Percentiles rank a stretch among this genome's conserved stretches.
These are phyloP conservation scores for Thelonectria discophora DNA, from an alignment of 2,329 filamentous ascomycete genomes.

Conservation along the genomic window DNA sequence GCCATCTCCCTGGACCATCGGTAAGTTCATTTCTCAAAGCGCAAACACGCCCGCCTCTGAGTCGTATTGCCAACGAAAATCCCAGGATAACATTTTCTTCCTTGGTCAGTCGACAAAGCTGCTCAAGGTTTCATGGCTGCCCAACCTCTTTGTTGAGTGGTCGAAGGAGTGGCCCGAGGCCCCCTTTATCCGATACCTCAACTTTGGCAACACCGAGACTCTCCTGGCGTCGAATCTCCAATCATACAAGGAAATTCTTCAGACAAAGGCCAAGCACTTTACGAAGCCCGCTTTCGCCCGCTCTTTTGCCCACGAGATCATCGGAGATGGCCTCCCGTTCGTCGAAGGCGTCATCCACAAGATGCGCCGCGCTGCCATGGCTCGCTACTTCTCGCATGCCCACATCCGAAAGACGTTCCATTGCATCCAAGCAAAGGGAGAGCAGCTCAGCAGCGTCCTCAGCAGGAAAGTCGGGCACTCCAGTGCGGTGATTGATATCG, in stretches of 20 bases:
- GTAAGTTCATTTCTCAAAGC: constrained; percentile 35
- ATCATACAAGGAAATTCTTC: constrained; percentile 41
- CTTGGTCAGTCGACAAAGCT: constrained; percentile 52
- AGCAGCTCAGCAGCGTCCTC: constrained; percentile 41
- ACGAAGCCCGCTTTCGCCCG: constrained; percentile 41
- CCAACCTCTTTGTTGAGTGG: constrained; percentile 42
- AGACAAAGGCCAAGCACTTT: constrained; percentile 41
- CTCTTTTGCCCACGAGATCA: constrained; percentile 37
- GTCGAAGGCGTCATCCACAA: constrained; percentile 49
- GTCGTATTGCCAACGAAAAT: neutral
- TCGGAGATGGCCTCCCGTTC: constrained; percentile 48
- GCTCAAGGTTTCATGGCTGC: constrained; percentile 41
- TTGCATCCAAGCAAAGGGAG: constrained; percentile 47
- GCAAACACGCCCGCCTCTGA: neutral
- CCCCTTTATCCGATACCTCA: constrained; percentile 42
- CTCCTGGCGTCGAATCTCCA: constrained; percentile 40
- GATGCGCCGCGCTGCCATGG: constrained; percentile 47
- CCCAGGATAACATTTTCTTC: constrained; percentile 50
- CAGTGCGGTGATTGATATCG: constrained; percentile 32
- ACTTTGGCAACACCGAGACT: constrained; percentile 39
- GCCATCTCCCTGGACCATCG: constrained; percentile 55
- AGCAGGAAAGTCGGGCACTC: constrained; percentile 24
- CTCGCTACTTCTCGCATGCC: constrained; percentile 45
- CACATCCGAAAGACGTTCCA: constrained; percentile 44
- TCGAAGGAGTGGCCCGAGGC: constrained; percentile 41